Evolutionary conservation across 75 land plant species (phyloP), one percentile per base, ranked within the genome.

Genomic region (Pinus taeda): DNA sequence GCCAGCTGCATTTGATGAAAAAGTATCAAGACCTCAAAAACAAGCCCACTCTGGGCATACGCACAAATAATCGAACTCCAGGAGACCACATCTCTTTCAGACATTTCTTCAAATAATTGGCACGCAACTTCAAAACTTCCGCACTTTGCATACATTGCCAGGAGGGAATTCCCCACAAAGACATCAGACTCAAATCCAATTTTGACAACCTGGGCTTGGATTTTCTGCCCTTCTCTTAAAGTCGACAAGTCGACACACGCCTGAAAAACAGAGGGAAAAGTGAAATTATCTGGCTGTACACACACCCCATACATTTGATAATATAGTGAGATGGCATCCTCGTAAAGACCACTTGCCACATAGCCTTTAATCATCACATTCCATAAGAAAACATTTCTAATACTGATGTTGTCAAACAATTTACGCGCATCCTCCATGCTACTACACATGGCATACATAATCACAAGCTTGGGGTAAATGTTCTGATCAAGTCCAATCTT

Each of bases 401-500:
- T 9, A 4, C 17, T 15, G 29, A 79, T 71, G 6, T 33, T 65
- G 0, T 76, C 60, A 66, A 85, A 82, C 15, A 82, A 45, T 26
- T 57, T 17, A 17, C 4, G 9, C n/a, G 85, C 87, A 7, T n/a
- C 42, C 29, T 79, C 82, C 17, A 85, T 20, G 24, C 57, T 60
- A 14, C 87, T 75, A 74, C 85, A 83, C 29, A 76, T 85, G 9
- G 79, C 71, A 67, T 85, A 85, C 87, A 82, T 76, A 36, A 82
- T 77, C 18, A 85, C 66, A 29, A 85, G 65, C 29, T 78, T 56
- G 69, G 77, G 82, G 6, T 17, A 21, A 24, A 80, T 65, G 33
- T 63, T 6, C 7, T 57, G 4, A 55, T 80, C 73, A 13, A 21
- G 4, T 15, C 74, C 53, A 2, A 15, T 63, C 29, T 64, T 72